Evolutionary conservation across 495 filamentous ascomycete species (phyloP).

Genomic region (Neurospora sp.): DNA sequence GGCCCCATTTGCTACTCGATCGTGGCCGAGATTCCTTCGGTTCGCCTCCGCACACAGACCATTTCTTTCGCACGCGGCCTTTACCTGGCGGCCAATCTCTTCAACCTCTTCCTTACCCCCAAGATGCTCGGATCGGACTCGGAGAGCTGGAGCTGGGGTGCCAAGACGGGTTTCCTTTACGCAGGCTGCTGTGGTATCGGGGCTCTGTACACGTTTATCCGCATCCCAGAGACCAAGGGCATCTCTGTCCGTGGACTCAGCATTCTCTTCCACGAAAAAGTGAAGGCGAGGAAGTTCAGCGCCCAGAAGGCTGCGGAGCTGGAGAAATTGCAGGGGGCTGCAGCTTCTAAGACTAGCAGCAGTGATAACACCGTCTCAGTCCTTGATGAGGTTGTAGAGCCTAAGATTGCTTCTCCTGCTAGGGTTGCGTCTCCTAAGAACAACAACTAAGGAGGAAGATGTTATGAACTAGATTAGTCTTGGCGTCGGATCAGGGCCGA

Average conservation of each 20-base stretch:
- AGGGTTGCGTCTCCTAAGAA: not conserved
- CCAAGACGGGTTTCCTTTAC: conserved; percentile 46
- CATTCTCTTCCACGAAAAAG: conserved; percentile 43
- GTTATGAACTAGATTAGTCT: not conserved
- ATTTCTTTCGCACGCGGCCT: conserved; percentile 46
- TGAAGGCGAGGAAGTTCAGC: conserved; percentile 38
- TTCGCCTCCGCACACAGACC: conserved; percentile 42
- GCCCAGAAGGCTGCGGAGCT: conserved; percentile 4
- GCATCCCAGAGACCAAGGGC: conserved; percentile 34
- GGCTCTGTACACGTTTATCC: conserved; percentile 29
- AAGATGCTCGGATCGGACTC: conserved; percentile 33
- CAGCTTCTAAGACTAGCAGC: not conserved
- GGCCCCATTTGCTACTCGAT: conserved; percentile 51
- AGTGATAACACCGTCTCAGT: not conserved
- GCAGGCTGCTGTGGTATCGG: conserved; percentile 40
- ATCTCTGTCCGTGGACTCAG: conserved; percentile 48
- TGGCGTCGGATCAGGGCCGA: not conserved
- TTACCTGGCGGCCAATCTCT: conserved; percentile 41
- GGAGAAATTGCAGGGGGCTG: not conserved
- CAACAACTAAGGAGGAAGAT: not conserved
- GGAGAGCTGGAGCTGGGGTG: conserved; percentile 43
- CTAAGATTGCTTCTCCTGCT: not conserved
- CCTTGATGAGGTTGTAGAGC: not conserved
- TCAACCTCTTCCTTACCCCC: conserved; percentile 37
- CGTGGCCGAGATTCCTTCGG: conserved; percentile 48